These are phyloP conservation scores for Sutorius eximius DNA, from an alignment of 1,284 basidiomycete species.

Conservation along the genomic window DNA sequence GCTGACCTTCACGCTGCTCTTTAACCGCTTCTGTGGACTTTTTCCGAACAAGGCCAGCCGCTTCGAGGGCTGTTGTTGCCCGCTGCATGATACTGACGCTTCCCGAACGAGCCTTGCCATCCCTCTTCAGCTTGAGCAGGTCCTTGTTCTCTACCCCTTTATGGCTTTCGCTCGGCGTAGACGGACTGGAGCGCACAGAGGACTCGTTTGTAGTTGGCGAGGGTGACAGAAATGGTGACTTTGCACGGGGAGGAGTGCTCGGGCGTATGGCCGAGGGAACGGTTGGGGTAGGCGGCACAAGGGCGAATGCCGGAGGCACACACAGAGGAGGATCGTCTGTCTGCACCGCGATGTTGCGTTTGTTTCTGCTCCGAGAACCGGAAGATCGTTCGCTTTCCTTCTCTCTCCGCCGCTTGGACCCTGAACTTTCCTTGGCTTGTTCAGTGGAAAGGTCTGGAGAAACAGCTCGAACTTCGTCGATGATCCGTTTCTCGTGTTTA, in stretches of 20 bases:
- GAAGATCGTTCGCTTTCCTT: constrained; percentile 31
- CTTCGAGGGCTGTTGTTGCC: constrained; percentile 85
- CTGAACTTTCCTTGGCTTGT: constrained; percentile 23
- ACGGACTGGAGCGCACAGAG: constrained; percentile 56
- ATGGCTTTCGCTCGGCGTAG: constrained; percentile 60
- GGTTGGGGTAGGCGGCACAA: constrained; percentile 76
- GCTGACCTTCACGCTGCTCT: constrained; percentile 53
- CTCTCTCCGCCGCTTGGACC: constrained; percentile 30
- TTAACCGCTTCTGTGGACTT: constrained; percentile 72
- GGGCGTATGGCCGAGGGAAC: constrained; percentile 40
- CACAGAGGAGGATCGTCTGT: constrained; percentile 31
- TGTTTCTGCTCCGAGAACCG: constrained; percentile 26
- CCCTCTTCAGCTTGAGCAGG: constrained; percentile 46
- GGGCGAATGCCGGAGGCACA: constrained; percentile 62
- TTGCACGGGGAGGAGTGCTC: constrained; percentile 54
- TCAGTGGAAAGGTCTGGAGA: constrained; percentile 31
- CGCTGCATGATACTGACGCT: constrained; percentile 94
- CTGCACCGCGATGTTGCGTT: constrained; percentile 27
- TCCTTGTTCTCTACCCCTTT: constrained; percentile 44
- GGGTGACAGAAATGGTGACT: constrained; percentile 61
- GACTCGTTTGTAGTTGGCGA: constrained; percentile 55
- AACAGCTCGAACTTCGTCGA: constrained; percentile 36
- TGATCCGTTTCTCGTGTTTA: constrained; percentile 66
- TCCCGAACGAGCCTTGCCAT: constrained; percentile 67
- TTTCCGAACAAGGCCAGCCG: constrained; percentile 76